phyloP scores from a whole-genome alignment of 202 grass and related monocot species.

The Cymbopogon flexuosus region DNA sequence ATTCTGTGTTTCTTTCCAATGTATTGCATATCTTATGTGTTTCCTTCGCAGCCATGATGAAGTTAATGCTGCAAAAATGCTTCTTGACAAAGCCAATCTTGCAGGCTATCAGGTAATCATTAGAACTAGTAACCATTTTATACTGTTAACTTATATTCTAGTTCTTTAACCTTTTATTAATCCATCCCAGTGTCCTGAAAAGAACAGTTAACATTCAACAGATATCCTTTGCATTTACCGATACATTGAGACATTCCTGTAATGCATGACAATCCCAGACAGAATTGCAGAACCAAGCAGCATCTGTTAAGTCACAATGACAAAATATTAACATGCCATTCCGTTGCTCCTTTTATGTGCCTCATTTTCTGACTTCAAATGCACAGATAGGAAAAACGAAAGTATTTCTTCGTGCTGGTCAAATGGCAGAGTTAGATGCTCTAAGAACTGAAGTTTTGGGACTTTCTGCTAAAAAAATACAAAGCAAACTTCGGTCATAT shows the following conservation, averaged over 20 bases:
- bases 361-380: conserved; percentile 40
- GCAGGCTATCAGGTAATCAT: conserved; percentile 79
- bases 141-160: conserved; percentile 13
- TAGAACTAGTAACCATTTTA: neutral
- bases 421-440: conserved; percentile 98
- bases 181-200: neutral
- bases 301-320: neutral
- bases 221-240: neutral
- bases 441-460: conserved; percentile 88
- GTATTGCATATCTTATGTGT: conserved; percentile 17
- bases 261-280: neutral
- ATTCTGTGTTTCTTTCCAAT: neutral
- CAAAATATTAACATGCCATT: conserved; percentile 5
- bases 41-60: conserved; percentile 58
- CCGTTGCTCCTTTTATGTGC: conserved; percentile 24
- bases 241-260: neutral
- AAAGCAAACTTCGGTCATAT: conserved; percentile 77
- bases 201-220: neutral
- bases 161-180: neutral
- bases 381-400: conserved; percentile 90
- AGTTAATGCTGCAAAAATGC: conserved; percentile 55
- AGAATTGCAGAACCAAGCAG: neutral
- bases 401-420: conserved; percentile 92
- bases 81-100: conserved; percentile 80
- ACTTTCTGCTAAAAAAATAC: conserved; percentile 78